A percentile compares a stretch with the other conserved stretches of the same genome.
Evolutionary conservation across 352 stramenopile species (phyloP).

Genomic region (Thraustotheca clavata): DNA sequence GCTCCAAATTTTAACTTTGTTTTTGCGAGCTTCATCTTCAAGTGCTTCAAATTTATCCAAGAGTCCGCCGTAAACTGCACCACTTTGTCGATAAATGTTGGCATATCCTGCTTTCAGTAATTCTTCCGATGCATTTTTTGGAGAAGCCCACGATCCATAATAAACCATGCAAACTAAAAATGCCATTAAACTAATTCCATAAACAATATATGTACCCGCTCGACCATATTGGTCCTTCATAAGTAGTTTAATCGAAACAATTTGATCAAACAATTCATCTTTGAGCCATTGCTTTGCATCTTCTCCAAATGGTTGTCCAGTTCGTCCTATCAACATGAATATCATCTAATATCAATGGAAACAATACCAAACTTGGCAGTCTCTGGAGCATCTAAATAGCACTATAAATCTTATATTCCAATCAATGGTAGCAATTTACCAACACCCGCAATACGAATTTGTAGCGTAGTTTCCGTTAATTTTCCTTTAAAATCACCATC

Average conservation of each 20-base stretch:
- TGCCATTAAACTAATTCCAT: background rate
- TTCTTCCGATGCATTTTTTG: conserved; percentile 68
- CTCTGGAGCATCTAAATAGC: conserved; percentile 62
- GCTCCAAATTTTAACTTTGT: conserved; percentile 67
- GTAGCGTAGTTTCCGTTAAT: conserved; percentile 67
- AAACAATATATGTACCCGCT: background rate
- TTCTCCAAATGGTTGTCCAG: conserved; percentile 63
- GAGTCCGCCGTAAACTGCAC: conserved; percentile 71
- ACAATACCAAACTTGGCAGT: conserved; percentile 74
- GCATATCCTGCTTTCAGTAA: conserved; percentile 66
- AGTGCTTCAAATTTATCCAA: conserved; percentile 56
- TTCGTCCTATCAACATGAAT: conserved; percentile 14
- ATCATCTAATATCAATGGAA: background rate
- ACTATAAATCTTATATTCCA: too few species aligned
- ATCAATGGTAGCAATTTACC: conserved; percentile 27
- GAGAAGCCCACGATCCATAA: conserved; percentile 54
- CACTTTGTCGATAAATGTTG: conserved; percentile 63
- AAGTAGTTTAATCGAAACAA: conserved; percentile 66
- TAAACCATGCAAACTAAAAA: conserved; percentile 68
- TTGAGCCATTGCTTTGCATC: conserved; percentile 69
- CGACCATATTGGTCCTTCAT: conserved; percentile 81
- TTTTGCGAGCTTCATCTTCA: conserved; percentile 50
- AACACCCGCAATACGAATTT: conserved; percentile 76
- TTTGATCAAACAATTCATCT: conserved; percentile 34
- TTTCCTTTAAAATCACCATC: conserved; percentile 38